Conservation (phyloP, 345 rosid species). For the Syzygium grande region DNA sequence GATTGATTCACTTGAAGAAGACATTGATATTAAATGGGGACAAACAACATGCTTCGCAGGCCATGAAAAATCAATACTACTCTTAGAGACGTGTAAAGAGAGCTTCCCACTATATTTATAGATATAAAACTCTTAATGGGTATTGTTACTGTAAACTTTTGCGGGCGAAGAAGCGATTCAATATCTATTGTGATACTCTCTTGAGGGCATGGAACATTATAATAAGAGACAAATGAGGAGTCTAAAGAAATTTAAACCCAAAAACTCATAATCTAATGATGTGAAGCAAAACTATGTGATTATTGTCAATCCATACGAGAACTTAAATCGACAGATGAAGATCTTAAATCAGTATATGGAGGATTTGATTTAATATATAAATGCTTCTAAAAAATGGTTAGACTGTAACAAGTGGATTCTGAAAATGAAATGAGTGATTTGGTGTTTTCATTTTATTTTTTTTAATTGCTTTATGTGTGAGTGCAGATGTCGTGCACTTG, state of each 20-base stretch:
- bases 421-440: background rate
- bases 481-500: background rate
- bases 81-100: constrained; percentile 58
- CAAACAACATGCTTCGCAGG: constrained; percentile 10
- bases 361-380: background rate
- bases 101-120: constrained; percentile 10
- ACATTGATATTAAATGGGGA: constrained; percentile 19
- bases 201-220: background rate
- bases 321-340: background rate
- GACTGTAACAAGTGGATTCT: background rate
- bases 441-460: background rate
- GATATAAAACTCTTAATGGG: background rate
- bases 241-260: background rate
- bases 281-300: background rate
- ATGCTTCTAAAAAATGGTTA: background rate
- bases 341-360: background rate
- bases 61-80: constrained; percentile 19
- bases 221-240: background rate
- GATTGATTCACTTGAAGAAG: constrained; percentile 39
- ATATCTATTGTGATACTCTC: background rate
- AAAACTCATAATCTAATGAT: background rate
- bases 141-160: background rate
- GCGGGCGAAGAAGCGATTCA: background rate
- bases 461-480: background rate
- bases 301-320: background rate